Percentiles rank a stretch among this genome's conserved stretches.
phyloP scores from a whole-genome alignment of 805 yeast genomes.

The Candida sphagnicola region DNA sequence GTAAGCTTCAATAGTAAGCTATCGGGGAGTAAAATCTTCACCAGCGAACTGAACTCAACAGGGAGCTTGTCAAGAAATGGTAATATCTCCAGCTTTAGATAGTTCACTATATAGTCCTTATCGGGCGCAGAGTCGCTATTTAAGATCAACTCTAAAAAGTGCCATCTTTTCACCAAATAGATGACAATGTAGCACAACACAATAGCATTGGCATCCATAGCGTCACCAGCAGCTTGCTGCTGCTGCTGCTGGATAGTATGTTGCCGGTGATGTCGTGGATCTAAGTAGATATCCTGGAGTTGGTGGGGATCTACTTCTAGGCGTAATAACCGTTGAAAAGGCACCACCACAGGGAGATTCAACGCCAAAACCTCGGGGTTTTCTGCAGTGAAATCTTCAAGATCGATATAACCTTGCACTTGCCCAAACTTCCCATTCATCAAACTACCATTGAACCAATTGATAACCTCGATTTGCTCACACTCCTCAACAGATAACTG shows the following conservation, averaged over 20 bases:
- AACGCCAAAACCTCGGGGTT: neutral
- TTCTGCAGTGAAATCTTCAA: neutral
- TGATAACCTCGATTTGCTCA: slow-evolving; percentile 8
- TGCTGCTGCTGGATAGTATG: too few relatives aligned
- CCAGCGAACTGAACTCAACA: slow-evolving; percentile 13
- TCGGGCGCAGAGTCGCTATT: slow-evolving; percentile 6
- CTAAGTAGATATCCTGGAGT: too few relatives aligned
- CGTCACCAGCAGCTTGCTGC: too few relatives aligned
- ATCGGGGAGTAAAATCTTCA: neutral
- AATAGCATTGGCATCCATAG: slow-evolving; percentile 4
- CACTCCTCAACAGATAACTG: slow-evolving; percentile 3
- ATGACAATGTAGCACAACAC: slow-evolving; percentile 8
- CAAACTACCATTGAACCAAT: slow-evolving; percentile 16
- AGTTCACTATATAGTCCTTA: slow-evolving; percentile 14
- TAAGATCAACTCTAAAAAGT: slow-evolving; percentile 17
- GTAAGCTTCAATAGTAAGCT: neutral
- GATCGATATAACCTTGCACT: slow-evolving; percentile 10
- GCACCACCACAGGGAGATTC: neutral
- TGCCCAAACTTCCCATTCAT: slow-evolving; percentile 11
- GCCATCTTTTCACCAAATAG: slow-evolving; percentile 21
- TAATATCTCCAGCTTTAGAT: slow-evolving; percentile 20
- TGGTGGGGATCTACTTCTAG: too few relatives aligned
- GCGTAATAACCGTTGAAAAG: too few relatives aligned
- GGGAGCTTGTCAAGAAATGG: slow-evolving; percentile 23
- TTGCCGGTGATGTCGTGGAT: too few relatives aligned